Conservation (phyloP, 2,329 filamentous ascomycete species). For the Elsinoe batatas region DNA sequence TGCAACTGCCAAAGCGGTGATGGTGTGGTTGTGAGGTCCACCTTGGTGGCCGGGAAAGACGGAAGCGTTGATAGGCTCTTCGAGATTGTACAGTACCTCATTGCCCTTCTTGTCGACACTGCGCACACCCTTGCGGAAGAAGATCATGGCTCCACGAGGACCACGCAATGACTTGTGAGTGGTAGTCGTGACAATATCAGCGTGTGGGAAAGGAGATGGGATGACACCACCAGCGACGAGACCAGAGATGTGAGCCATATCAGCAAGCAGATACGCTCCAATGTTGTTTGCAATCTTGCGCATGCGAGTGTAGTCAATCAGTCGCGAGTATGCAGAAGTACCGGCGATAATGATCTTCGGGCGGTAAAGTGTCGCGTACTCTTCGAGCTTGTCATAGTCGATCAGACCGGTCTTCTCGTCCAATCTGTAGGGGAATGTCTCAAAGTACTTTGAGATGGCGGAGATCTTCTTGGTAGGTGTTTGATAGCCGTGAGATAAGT, state of each 20-base stretch:
- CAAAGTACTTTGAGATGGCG: constrained; percentile 96
- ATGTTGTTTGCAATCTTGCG: constrained; percentile 89
- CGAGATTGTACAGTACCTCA: constrained; percentile 77
- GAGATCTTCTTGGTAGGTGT: constrained; percentile 78
- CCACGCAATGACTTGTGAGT: constrained; percentile 98
- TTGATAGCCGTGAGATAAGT: constrained; percentile 95
- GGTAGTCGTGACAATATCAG: constrained; percentile 95
- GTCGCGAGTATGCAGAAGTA: constrained; percentile 94
- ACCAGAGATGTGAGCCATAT: constrained; percentile 98
- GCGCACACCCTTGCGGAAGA: constrained; percentile 95
- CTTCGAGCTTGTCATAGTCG: constrained; percentile 87
- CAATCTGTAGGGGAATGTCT: constrained; percentile 94
- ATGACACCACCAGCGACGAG: constrained; percentile 89
- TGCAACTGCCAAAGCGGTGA: constrained; percentile 89
- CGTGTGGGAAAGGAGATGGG: constrained; percentile 81
- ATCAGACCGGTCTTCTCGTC: constrained; percentile 87
- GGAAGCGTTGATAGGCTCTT: constrained; percentile 95
- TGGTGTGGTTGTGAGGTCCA: constrained; percentile 98
- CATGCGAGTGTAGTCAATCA: constrained; percentile 96
- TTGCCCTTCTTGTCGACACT: constrained; percentile 86
- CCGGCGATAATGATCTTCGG: constrained; percentile 94
- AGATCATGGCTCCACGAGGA: constrained; percentile 98
- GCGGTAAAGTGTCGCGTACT: constrained; percentile 83
- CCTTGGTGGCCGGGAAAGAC: constrained; percentile 99
- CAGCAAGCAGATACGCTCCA: constrained; percentile 87